Evolutionary conservation across 768 basidiomycete species (phyloP).

Genomic region (Leccinum imitatum): DNA sequence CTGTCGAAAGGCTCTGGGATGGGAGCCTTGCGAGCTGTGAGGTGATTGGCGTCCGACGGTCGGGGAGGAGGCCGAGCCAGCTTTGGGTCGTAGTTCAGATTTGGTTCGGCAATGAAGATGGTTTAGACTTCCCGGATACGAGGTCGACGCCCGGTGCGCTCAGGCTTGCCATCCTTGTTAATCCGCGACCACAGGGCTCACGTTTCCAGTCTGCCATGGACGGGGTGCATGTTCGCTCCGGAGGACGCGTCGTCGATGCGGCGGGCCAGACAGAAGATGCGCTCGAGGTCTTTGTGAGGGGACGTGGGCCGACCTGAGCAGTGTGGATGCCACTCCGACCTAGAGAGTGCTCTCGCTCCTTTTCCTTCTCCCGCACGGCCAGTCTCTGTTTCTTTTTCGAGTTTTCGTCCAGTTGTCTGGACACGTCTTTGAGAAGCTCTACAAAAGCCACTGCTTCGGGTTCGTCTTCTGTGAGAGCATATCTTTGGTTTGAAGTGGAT

Average conservation of each 20-base stretch:
- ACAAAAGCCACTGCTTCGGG: slow-evolving; percentile 26
- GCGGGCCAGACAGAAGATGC: slow-evolving; percentile 10
- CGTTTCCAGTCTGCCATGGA: background rate
- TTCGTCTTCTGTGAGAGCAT: slow-evolving; percentile 17
- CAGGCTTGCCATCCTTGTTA: slow-evolving; percentile 11
- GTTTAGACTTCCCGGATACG: slow-evolving; percentile 15
- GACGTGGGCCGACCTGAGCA: background rate
- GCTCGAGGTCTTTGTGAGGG: slow-evolving; percentile 20
- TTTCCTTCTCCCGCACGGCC: slow-evolving; percentile 14
- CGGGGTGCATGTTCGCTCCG: background rate
- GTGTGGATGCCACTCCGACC: background rate
- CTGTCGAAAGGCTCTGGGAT: slow-evolving; percentile 1
- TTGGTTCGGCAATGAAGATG: slow-evolving; percentile 11
- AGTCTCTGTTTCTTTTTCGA: slow-evolving; percentile 26
- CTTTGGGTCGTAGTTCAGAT: slow-evolving; percentile 14
- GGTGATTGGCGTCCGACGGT: background rate
- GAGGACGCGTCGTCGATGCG: background rate
- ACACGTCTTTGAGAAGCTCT: slow-evolving; percentile 25
- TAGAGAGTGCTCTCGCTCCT: slow-evolving; percentile 5
- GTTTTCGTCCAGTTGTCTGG: slow-evolving; percentile 26
- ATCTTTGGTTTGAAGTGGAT: background rate
- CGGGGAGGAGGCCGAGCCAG: background rate
- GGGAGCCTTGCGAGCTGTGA: background rate
- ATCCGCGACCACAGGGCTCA: slow-evolving; percentile 2
- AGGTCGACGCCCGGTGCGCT: background rate